Evolutionary conservation across 768 basidiomycete genomes (phyloP), one percentile per base, ranked within the genome.

Genomic region (Lactarius tabidus): DNA sequence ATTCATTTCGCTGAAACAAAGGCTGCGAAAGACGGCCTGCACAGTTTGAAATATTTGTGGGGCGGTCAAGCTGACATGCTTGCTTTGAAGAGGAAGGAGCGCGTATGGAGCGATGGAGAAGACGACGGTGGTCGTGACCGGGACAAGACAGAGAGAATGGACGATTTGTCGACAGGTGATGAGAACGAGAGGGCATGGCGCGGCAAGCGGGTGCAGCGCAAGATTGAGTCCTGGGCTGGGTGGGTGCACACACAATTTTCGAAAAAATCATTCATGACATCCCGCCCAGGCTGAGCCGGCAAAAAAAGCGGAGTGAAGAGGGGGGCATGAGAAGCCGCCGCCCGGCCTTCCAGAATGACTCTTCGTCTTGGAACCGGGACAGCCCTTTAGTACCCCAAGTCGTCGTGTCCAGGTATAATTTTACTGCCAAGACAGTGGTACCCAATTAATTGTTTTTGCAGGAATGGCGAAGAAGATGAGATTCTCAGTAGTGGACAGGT

Each of bases 401-500:
- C 20, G 73, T 80, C 7, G 65, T 81, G 55, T 77, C 79, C 7
- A 74, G 75, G 81, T 81, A 70, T 61, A 15, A 76, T 64, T 61
- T 45, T 63, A 31, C 53, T 23, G 59, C 10, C 51, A 54, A 36
- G 53, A 6, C 57, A 35, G 29, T n/a, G 41, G 28, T 20, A 18
- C 18, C 33, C 4, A 35, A 51, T 23, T 55, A 66, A 28, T 65
- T 57, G n/a, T 28, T 36, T 31, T 52, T 36, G 26, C 33, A 61
- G 55, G 51, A 70, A 70, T 63, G 74, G 72, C 9, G 88, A 89
- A 14, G 83, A 84, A 23, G 88, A 88, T 17, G 86, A 88, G 17
- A 75, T 87, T n/a, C 74, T 88, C 57, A 91, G 90, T 73, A 91
- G 90, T 70, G 89, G 89, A 1, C 90, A 90, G 71, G 84, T 81